phyloP scores from a whole-genome alignment of 202 grass and related monocot species.

The Saccharum hybrid region DNA sequence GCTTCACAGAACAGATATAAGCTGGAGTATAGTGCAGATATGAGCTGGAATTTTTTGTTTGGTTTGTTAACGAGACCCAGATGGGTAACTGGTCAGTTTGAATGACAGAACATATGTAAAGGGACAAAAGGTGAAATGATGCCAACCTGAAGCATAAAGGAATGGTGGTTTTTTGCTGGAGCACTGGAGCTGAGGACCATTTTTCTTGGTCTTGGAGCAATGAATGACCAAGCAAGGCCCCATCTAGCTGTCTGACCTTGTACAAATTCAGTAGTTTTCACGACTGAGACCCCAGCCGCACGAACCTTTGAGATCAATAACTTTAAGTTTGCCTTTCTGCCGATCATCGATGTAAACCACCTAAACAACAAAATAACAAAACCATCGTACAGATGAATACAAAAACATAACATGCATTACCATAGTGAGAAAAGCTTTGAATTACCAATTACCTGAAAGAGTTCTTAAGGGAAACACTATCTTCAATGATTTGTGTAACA shows the following conservation, averaged over 20 bases:
- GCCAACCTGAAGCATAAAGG: conserved; percentile 78
- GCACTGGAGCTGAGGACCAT: conserved; percentile 48
- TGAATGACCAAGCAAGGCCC: conserved; percentile 97
- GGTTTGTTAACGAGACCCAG: neutral
- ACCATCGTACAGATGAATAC: neutral
- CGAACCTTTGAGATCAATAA: conserved; percentile 68
- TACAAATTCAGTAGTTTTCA: conserved; percentile 93
- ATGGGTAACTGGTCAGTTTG: neutral
- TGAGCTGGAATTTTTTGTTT: neutral
- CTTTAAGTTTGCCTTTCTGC: conserved; percentile 87
- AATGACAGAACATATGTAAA: conserved; percentile 17
- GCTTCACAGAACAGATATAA: neutral
- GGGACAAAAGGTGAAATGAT: conserved; percentile 30
- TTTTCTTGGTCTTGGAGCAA: conserved; percentile 70
- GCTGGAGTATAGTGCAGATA: neutral
- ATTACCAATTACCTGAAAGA: conserved; percentile 89
- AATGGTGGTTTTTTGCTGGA: conserved; percentile 65
- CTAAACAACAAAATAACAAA: conserved; percentile 46
- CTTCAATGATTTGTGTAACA: conserved; percentile 74
- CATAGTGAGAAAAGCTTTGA: neutral
- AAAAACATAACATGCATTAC: neutral
- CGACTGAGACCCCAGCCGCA: conserved; percentile 62
- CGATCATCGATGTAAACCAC: conserved; percentile 99
- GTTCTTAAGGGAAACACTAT: conserved; percentile 74
- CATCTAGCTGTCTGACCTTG: conserved; percentile 92